These are phyloP conservation scores for Rhodotorula babjevae DNA, from an alignment of 768 basidiomycete genomes.

Conservation along the genomic window DNA sequence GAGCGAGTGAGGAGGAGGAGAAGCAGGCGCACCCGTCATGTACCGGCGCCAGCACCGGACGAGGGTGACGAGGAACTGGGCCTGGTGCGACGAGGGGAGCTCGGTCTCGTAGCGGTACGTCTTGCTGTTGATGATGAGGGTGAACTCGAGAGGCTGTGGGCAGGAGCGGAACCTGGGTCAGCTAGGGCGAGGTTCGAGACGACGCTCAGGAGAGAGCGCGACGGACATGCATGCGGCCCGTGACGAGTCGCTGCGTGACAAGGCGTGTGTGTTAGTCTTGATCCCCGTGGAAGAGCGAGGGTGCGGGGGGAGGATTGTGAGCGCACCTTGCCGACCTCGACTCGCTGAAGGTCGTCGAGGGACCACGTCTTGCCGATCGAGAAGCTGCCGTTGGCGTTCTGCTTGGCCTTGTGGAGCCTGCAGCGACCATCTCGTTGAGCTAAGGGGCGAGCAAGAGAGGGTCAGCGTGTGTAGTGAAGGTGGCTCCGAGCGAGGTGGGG, in stretches of 20 bases:
- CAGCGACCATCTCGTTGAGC: slow-evolving; percentile 60
- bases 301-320: too few species aligned
- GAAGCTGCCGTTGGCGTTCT: slow-evolving; percentile 88
- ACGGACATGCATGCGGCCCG: slow-evolving; percentile 9
- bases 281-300: too few species aligned
- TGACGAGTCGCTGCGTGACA: background rate
- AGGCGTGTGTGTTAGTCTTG: background rate
- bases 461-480: background rate
- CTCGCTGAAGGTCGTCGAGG: slow-evolving; percentile 68
- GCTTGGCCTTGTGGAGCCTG: slow-evolving; percentile 86
- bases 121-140: slow-evolving; percentile 28
- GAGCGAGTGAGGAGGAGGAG: background rate
- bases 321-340: slow-evolving; percentile 69
- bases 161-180: background rate
- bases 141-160: slow-evolving; percentile 38
- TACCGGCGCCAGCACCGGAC: slow-evolving; percentile 38
- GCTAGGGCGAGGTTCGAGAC: background rate
- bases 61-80: slow-evolving; percentile 34
- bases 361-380: slow-evolving; percentile 97
- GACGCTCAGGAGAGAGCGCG: background rate
- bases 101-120: slow-evolving; percentile 39
- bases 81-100: slow-evolving; percentile 34
- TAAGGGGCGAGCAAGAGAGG: slow-evolving; percentile 46
- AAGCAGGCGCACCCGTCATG: slow-evolving; percentile 8
- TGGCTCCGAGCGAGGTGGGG: background rate